Conservation (phyloP, 371 early-diverging fungal genomes). For the Batrachochytrium dendrobatidis region DNA sequence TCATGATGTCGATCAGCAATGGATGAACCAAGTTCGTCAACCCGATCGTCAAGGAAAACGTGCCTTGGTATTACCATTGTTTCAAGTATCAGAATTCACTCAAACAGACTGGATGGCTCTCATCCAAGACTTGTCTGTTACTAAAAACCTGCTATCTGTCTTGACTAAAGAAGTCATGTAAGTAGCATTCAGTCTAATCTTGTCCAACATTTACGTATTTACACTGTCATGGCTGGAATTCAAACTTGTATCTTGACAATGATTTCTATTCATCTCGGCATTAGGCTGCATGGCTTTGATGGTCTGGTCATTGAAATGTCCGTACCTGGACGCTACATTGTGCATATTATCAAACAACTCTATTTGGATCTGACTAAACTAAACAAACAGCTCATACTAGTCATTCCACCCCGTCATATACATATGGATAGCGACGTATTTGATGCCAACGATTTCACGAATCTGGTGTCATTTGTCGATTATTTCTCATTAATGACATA, state of each 20-base stretch:
- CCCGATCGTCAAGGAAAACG: conserved; percentile 7
- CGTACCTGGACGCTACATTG: conserved; percentile 34
- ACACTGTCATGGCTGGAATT: no score
- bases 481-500: conserved; percentile 58
- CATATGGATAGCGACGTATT: conserved; percentile 21
- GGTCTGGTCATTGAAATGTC: conserved; percentile 53
- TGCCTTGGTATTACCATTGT: conserved; percentile 51
- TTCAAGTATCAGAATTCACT: conserved; percentile 43
- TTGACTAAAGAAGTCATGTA: conserved; percentile 27
- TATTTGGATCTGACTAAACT: conserved; percentile 23
- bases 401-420: conserved; percentile 40
- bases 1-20: conserved; percentile 55
- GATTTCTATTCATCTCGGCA: no score
- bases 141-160: no score
- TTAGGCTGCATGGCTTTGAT: conserved; percentile 28
- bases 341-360: conserved; percentile 28
- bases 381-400: conserved; percentile 35
- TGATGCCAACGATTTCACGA: conserved; percentile 27
- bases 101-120: conserved; percentile 35
- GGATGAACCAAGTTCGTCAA: conserved; percentile 49
- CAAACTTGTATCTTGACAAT: no score
- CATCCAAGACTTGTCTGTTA: conserved; percentile 19
- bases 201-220: neutral
- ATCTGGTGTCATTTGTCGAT: conserved; percentile 38
- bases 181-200: neutral